A percentile compares a stretch with the other conserved stretches of the same genome.
These are phyloP conservation scores for Calamus simplicifolius DNA, from an alignment of 176 grass and related monocot species.

Conservation along the genomic window DNA sequence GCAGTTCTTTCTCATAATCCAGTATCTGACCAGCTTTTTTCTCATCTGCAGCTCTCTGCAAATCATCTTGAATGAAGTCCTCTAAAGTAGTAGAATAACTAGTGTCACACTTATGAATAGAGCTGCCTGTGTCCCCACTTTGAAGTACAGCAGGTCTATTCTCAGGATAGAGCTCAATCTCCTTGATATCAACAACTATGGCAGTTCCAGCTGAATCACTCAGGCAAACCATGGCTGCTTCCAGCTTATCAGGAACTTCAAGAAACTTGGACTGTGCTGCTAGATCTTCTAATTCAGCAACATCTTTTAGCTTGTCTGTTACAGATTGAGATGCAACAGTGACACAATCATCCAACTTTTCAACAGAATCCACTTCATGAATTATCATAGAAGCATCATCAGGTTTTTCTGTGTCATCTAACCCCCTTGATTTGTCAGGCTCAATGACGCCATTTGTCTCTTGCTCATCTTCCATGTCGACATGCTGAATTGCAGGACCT, in stretches of 20 bases:
- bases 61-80: slow-evolving; percentile 15
- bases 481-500: slow-evolving; percentile 18
- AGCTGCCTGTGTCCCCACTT: too few relatives aligned
- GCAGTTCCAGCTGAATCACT: slow-evolving; percentile 4
- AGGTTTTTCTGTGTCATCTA: not conserved
- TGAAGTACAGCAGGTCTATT: not conserved
- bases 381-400: not conserved
- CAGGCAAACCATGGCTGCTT: not conserved
- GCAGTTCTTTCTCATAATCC: not conserved
- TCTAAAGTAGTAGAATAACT: not conserved
- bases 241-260: not conserved
- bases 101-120: not conserved
- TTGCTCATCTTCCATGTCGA: slow-evolving; percentile 22
- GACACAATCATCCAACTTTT: not conserved
- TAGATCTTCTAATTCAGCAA: not conserved
- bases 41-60: not conserved
- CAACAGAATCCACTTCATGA: not conserved
- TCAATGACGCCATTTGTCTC: not conserved
- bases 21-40: not conserved
- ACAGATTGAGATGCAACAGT: not conserved
- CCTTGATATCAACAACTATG: not conserved
- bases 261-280: not conserved
- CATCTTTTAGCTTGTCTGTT: not conserved
- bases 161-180: not conserved
- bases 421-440: not conserved